Evolutionary conservation across 2,329 filamentous ascomycete genomes (phyloP), one percentile per base, ranked within the genome.

Genomic region (Fusarium denticulatum): DNA sequence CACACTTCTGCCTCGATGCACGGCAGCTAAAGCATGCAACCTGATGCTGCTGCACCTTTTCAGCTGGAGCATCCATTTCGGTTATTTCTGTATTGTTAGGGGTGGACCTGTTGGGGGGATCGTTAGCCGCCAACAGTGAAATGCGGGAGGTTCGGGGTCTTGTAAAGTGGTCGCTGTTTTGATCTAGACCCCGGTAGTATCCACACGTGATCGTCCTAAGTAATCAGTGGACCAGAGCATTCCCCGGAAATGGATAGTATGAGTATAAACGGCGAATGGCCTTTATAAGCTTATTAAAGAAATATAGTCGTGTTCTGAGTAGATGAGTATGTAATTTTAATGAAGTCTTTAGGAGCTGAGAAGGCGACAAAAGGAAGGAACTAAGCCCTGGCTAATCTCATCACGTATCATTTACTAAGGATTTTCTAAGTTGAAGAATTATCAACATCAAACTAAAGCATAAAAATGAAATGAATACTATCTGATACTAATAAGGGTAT

Each of bases 11-110:
- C 26, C 65, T 68, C 2, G 65, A 68, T 18, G 65, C 47, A 32
- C 65, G 65, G 22, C 65, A 68, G 32, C 64, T 68, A 22, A 68
- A 68, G 32, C 65, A 68, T 13, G 65, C 65, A 18, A 68, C 64
- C 30, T 68, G 65, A 30, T 68, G 65, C 26, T 67, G 55, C 22
- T 53, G 65, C 24, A 5, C 28, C 11, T 62, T 68, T 6, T 55
- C 65, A 30, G 47, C 24, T 16, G 55, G 16, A 14, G 2, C 32
- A 3, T 68, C 65, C 65, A 68, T 67, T 45, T 39, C 20, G 26
- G 30, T 26, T 28, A 40, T 26, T 18, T 18, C 20, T 32, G 20
- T 43, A 40, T 26, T n/a, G 20, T 49, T 26, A 15, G 7, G 28
- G 26, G 39, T 36, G 64, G 45, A 34, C 50, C 22, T 49, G 20